Evolutionary conservation across 768 basidiomycete genomes (phyloP).

Genomic region (Lyophyllum decastes): DNA sequence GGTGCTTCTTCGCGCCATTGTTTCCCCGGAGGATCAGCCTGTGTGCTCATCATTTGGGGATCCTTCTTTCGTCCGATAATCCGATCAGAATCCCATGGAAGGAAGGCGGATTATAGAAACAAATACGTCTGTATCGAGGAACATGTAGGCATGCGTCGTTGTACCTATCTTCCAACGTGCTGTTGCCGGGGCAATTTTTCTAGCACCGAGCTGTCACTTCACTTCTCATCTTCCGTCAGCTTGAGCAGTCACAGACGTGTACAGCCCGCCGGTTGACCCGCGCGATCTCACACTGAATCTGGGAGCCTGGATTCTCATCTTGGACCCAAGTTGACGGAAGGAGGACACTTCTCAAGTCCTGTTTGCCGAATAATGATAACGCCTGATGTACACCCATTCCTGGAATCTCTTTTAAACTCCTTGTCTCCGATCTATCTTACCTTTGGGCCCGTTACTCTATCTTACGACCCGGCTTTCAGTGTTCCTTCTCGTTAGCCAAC

Average conservation of each 20-base stretch:
- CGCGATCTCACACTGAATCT: conserved; percentile 31
- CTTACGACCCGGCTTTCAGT: conserved; percentile 33
- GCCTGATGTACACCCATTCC: conserved; percentile 28
- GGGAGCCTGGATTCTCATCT: conserved; percentile 25
- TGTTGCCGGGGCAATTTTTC: conserved; percentile 26
- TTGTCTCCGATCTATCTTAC: conserved; percentile 23
- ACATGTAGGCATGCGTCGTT: conserved; percentile 17
- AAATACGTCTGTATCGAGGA: conserved; percentile 24
- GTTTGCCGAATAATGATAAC: conserved; percentile 33
- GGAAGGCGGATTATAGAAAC: conserved; percentile 25
- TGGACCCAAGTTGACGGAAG: conserved; percentile 17
- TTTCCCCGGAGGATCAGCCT: conserved; percentile 24
- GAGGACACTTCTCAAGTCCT: conserved; percentile 26
- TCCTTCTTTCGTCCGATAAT: conserved; percentile 22
- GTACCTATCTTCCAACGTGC: conserved; percentile 22
- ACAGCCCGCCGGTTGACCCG: conserved; percentile 27
- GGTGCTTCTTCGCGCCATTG: conserved; percentile 17
- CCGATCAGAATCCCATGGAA: conserved; percentile 31
- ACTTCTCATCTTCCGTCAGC: conserved; percentile 20
- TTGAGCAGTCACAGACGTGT: conserved; percentile 15
- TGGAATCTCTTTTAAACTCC: conserved; percentile 41
- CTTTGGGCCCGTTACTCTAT: conserved; percentile 33
- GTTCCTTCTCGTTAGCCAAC: conserved; percentile 27
- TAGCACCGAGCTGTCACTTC: conserved; percentile 21
- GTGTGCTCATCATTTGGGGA: conserved; percentile 20